Conservation (phyloP, 257 asterid species). For the Hygrophila difformis region DNA sequence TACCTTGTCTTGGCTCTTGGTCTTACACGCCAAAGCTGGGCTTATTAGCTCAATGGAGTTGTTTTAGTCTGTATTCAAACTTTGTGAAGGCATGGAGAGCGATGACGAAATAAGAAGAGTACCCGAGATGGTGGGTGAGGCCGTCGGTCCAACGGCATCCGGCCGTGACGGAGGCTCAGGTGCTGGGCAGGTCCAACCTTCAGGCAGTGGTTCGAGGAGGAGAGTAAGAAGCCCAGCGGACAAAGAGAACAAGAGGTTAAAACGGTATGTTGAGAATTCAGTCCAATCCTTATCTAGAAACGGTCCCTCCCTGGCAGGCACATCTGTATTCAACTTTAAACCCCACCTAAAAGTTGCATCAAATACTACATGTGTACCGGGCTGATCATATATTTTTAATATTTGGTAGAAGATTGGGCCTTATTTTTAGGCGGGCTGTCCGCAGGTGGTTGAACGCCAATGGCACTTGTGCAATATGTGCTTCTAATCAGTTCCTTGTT, state of each 20-base stretch:
- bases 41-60: too few relatives aligned
- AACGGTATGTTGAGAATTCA: constrained; percentile 70
- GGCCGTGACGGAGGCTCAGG: constrained; percentile 44
- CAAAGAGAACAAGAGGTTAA: constrained; percentile 90
- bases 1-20: too few relatives aligned
- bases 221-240: constrained; percentile 93
- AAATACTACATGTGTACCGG: constrained; percentile 2
- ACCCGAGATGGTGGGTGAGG: constrained; percentile 87
- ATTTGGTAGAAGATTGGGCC: constrained; percentile 11
- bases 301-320: constrained; percentile 16
- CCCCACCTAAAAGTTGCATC: constrained; percentile 11
- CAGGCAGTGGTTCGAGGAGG: constrained; percentile 55
- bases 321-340: constrained; percentile 15
- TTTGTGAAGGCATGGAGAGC: constrained; percentile 78
- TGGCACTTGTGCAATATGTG: too few relatives aligned
- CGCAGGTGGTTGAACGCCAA: too few relatives aligned
- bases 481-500: too few relatives aligned
- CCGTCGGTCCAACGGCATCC: constrained; percentile 37
- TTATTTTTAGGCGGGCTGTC: too few relatives aligned
- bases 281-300: too few relatives aligned
- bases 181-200: constrained; percentile 49
- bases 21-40: too few relatives aligned
- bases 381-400: constrained; percentile 16
- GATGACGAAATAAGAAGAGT: constrained; percentile 98
- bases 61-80: neutral